phyloP scores from a whole-genome alignment of 371 early-diverging fungal genomes.

The Chytridiales sp. region DNA sequence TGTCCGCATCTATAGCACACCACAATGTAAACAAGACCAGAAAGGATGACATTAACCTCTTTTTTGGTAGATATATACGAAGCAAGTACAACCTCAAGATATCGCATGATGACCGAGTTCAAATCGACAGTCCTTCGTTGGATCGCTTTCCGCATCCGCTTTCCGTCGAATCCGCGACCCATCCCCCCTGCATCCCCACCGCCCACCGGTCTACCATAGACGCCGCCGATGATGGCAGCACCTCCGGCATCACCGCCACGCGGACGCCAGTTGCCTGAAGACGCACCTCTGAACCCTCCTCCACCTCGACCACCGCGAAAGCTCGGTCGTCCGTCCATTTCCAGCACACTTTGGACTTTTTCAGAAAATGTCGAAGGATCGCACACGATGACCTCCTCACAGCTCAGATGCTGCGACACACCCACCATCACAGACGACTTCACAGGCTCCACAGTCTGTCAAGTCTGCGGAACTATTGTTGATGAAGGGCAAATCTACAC shows the following conservation, averaged over 20 bases:
- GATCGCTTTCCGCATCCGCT: slow-evolving; percentile 92
- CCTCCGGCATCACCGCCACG: slow-evolving; percentile 11
- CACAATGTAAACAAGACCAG: slow-evolving; percentile 8
- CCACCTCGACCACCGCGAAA: neutral
- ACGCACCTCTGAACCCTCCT: neutral
- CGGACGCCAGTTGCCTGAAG: neutral
- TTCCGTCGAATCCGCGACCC: slow-evolving; percentile 70
- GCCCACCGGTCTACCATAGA: slow-evolving; percentile 10
- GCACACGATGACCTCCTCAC: too few relatives aligned
- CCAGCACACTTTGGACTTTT: too few relatives aligned
- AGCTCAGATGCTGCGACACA: too few relatives aligned
- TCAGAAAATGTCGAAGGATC: too few relatives aligned
- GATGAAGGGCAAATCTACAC: too few relatives aligned
- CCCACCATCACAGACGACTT: too few relatives aligned
- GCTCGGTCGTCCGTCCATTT: neutral
- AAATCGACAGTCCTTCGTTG: slow-evolving; percentile 96
- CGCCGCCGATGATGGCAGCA: too few relatives aligned
- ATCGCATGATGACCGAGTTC: slow-evolving; percentile 80
- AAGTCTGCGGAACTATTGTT: too few relatives aligned
- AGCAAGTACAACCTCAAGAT: slow-evolving; percentile 63
- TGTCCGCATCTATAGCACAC: slow-evolving; percentile 48
- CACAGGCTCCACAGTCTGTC: too few relatives aligned
- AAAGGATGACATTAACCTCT: slow-evolving; percentile 2
- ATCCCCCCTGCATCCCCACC: slow-evolving; percentile 6
- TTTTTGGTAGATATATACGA: slow-evolving; percentile 13